A percentile compares a stretch with the other conserved stretches of the same genome.
Conservation (phyloP, 768 basidiomycete genomes). For the Tricholoma terreum region DNA sequence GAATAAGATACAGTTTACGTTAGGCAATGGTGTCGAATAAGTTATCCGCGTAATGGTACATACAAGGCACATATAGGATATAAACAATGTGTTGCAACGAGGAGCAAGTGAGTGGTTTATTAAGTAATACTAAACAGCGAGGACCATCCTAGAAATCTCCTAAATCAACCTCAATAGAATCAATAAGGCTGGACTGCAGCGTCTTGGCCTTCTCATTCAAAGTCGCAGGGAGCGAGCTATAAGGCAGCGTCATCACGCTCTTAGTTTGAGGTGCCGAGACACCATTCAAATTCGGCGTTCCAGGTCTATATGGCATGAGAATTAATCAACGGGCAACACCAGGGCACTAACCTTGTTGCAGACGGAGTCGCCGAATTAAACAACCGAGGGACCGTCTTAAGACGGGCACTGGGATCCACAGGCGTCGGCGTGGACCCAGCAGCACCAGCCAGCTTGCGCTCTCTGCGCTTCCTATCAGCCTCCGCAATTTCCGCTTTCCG, state of each 20-base stretch:
- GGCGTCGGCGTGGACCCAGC: constrained; percentile 39
- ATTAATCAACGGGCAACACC: not conserved
- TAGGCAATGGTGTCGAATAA: no score
- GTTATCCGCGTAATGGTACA: no score
- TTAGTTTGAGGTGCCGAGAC: constrained; percentile 31
- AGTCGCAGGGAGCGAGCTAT: constrained; percentile 15
- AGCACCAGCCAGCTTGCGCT: constrained; percentile 53
- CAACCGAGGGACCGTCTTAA: constrained; percentile 61
- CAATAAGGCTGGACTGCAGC: constrained; percentile 57
- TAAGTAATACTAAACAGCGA: not conserved
- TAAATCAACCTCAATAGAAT: constrained; percentile 70
- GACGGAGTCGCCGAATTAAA: constrained; percentile 45
- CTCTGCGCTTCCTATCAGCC: constrained; percentile 65
- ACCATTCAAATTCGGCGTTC: constrained; percentile 43
- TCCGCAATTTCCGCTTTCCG: constrained; percentile 71
- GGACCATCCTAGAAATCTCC: constrained; percentile 60
- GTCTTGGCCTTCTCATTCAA: constrained; percentile 34
- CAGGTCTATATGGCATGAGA: constrained; percentile 38
- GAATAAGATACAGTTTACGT: no score
- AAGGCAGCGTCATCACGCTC: constrained; percentile 24
- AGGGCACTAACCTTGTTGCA: constrained; percentile 55
- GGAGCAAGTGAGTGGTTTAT: no score
- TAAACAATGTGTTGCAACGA: no score
- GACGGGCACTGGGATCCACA: constrained; percentile 61
- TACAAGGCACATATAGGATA: no score